A percentile compares a stretch with the other conserved stretches of the same genome.
phyloP scores from a whole-genome alignment of 768 basidiomycete species.

The Pleurotus tuber-regium region DNA sequence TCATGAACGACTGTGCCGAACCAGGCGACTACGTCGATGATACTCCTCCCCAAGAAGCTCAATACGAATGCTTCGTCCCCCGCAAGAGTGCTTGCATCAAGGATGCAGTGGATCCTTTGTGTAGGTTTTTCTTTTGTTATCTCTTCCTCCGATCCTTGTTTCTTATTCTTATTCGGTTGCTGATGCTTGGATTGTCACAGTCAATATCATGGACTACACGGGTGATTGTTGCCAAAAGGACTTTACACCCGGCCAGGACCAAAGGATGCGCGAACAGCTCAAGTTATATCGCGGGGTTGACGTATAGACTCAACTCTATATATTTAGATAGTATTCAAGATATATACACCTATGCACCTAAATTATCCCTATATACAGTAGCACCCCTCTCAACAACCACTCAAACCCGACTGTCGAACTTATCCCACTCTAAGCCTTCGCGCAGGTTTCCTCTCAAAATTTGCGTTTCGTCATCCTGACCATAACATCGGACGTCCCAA shows the following conservation, averaged over 20 bases:
- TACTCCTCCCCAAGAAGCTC: slow-evolving; percentile 5
- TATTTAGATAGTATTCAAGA: no score
- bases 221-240: slow-evolving; percentile 1
- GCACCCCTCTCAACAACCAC: no score
- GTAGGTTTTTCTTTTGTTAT: neutral
- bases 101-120: neutral
- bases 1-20: neutral
- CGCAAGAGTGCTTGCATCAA: neutral
- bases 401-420: no score
- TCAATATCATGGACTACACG: slow-evolving; percentile 6
- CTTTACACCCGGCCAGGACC: neutral
- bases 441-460: no score
- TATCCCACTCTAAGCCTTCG: no score
- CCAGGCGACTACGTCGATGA: slow-evolving; percentile 5
- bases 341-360: no score
- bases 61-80: slow-evolving; percentile 2
- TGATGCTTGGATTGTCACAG: neutral
- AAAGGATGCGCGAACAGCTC: slow-evolving; percentile 7
- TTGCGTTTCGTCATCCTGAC: neutral
- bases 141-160: neutral
- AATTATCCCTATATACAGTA: no score
- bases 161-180: neutral
- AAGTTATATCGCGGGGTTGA: neutral
- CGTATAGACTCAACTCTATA: neutral
- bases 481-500: neutral